phyloP scores from a whole-genome alignment of 2,329 filamentous ascomycete genomes.

The Diaporthe longicolla region DNA sequence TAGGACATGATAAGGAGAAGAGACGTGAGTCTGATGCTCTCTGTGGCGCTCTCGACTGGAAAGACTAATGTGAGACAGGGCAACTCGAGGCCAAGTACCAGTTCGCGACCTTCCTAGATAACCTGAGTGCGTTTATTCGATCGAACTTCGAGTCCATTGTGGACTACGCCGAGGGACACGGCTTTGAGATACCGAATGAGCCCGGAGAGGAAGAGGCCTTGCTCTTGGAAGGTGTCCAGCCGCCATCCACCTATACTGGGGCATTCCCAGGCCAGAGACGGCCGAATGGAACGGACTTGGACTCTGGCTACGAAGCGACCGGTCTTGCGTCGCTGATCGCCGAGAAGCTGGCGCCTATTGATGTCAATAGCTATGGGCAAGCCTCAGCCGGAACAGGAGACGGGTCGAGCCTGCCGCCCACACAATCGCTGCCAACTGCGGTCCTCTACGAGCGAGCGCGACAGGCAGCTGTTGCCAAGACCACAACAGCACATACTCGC shows the following conservation, averaged over 20 bases:
- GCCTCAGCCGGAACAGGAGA: slow-evolving; percentile 46
- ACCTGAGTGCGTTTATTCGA: slow-evolving; percentile 51
- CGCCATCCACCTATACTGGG: slow-evolving; percentile 38
- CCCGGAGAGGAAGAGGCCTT: slow-evolving; percentile 43
- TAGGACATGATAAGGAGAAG: slow-evolving; percentile 61
- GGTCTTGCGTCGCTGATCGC: slow-evolving; percentile 48
- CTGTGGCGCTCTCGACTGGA: slow-evolving; percentile 10
- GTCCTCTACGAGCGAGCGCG: slow-evolving; percentile 71
- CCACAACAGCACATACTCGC: slow-evolving; percentile 64
- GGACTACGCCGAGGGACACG: slow-evolving; percentile 56
- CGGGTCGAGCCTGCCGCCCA: slow-evolving; percentile 63
- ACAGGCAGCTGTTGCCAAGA: slow-evolving; percentile 71
- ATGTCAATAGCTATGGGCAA: slow-evolving; percentile 37
- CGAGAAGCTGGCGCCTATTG: slow-evolving; percentile 44
- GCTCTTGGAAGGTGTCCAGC: slow-evolving; percentile 41
- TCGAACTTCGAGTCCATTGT: slow-evolving; percentile 50
- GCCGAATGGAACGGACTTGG: slow-evolving; percentile 22
- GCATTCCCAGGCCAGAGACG: slow-evolving; percentile 40
- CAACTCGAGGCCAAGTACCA: slow-evolving; percentile 57
- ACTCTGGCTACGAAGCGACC: slow-evolving; percentile 43
- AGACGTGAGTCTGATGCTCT: slow-evolving; percentile 46
- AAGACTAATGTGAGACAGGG: slow-evolving; percentile 45
- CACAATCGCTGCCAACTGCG: slow-evolving; percentile 68
- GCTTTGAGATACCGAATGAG: slow-evolving; percentile 55
- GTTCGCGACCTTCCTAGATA: slow-evolving; percentile 54